phyloP scores from a whole-genome alignment of 2,329 filamentous ascomycete genomes.

The Byssochlamys sp. region DNA sequence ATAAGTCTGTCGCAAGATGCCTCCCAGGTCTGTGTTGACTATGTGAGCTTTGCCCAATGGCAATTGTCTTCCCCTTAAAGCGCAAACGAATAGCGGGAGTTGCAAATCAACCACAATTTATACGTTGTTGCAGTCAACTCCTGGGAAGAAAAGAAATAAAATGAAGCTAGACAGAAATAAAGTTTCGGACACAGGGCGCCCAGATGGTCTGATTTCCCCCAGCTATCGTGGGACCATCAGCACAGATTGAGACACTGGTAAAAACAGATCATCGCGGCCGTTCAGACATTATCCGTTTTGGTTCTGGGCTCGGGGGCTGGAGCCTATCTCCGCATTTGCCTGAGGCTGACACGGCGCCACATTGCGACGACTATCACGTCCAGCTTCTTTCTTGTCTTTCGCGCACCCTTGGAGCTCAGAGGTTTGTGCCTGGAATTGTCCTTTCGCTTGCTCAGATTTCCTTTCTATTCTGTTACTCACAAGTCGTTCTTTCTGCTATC shows the following conservation, averaged over 20 bases:
- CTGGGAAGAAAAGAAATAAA: neutral
- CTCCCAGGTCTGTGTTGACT: neutral
- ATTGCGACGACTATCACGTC: neutral
- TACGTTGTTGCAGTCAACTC: neutral
- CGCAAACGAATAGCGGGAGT: neutral
- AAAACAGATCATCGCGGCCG: neutral
- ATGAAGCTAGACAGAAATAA: neutral
- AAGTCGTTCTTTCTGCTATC: slow-evolving; percentile 16
- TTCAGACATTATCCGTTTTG: neutral
- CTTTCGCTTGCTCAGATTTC: slow-evolving; percentile 2
- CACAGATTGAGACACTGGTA: neutral
- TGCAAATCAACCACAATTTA: neutral
- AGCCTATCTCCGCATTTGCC: neutral
- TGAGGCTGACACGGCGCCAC: neutral
- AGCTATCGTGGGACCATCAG: neutral
- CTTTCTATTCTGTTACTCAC: neutral
- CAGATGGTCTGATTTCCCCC: neutral
- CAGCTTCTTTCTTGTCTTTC: neutral
- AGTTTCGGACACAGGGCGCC: neutral
- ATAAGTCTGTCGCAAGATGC: neutral
- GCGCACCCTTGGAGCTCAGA: neutral
- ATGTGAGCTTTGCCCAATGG: neutral
- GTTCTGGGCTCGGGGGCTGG: neutral
- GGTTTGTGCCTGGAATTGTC: neutral
- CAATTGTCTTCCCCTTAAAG: neutral